Percentiles rank a stretch among this genome's conserved stretches.
Conservation (phyloP, 805 yeast species). For the Kuraishia hungarica region DNA sequence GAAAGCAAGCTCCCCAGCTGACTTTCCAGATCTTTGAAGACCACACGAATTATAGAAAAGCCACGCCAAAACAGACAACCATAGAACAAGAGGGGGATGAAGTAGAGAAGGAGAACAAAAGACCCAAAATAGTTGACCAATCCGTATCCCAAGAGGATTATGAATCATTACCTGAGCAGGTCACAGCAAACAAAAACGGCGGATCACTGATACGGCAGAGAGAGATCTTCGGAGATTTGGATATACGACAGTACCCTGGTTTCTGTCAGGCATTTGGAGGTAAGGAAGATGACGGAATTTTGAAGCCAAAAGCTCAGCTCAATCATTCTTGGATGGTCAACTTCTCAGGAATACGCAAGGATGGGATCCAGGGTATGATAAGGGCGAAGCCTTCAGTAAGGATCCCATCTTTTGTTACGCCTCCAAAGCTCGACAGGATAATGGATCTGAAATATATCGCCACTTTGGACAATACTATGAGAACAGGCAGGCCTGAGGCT, state of each 20-base stretch:
- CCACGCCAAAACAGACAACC: not conserved
- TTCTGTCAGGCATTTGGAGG: constrained; percentile 2
- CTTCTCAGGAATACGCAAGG: not conserved
- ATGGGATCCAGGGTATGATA: not conserved
- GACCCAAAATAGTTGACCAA: not conserved
- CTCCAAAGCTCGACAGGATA: constrained; percentile 2
- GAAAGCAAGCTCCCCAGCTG: not conserved
- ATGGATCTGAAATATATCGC: constrained; percentile 1
- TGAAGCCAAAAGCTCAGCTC: not conserved
- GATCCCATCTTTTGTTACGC: constrained; percentile 4
- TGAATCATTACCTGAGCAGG: not conserved
- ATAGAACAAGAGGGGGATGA: not conserved
- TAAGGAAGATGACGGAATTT: not conserved
- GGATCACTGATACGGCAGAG: constrained; percentile 1
- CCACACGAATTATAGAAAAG: not conserved
- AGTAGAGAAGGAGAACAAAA: not conserved
- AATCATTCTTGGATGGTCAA: constrained; percentile 2
- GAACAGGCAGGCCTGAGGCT: not conserved
- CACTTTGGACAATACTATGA: not conserved
- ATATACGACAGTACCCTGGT: constrained; percentile 6
- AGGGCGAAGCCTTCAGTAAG: not conserved
- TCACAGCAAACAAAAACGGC: not conserved
- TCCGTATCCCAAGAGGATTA: not conserved
- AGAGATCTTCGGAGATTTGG: constrained; percentile 6
- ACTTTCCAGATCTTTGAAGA: not conserved